Conservation (phyloP, 257 asterid genomes). For the Henckelia pumila region DNA sequence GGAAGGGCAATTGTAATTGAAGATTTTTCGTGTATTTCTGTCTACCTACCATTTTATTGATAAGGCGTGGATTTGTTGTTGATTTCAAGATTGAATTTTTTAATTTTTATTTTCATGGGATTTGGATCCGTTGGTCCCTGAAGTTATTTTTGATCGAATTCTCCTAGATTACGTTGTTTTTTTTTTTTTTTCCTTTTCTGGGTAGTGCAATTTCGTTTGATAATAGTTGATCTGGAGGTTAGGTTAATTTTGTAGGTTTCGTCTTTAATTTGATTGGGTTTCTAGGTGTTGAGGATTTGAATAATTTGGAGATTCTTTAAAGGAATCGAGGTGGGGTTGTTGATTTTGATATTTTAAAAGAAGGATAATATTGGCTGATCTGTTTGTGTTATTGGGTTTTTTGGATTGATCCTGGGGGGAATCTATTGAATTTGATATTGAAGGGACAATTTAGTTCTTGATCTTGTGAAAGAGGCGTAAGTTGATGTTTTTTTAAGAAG, state of each 20-base stretch:
- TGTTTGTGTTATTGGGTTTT: constrained; percentile 5
- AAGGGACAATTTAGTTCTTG: constrained; percentile 23
- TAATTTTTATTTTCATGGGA: not conserved
- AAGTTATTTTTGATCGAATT: constrained; percentile 18
- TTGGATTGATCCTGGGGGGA: constrained; percentile 14
- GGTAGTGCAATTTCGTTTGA: constrained; percentile 16
- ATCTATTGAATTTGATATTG: not conserved
- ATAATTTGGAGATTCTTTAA: constrained; percentile 15
- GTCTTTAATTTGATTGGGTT: constrained; percentile 28
- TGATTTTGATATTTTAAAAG: constrained; percentile 14
- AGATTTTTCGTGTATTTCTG: constrained; percentile 14
- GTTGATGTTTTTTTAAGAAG: constrained; percentile 37
- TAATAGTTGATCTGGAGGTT: constrained; percentile 30
- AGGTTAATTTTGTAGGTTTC: constrained; percentile 16
- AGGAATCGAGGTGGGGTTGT: constrained; percentile 1
- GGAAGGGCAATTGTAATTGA: constrained; percentile 24
- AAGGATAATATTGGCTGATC: constrained; percentile 17
- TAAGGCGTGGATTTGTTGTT: constrained; percentile 23
- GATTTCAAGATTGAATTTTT: not conserved
- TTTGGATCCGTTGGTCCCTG: constrained; percentile 21
- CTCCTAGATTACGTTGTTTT: constrained; percentile 4
- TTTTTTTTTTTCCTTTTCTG: not conserved
- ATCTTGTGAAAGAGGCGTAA: constrained; percentile 10
- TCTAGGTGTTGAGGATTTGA: constrained; percentile 19
- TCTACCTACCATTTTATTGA: constrained; percentile 9